These are phyloP conservation scores for Narthecium ossifragum DNA, from an alignment of 106 monocot genomes.

Conservation along the genomic window DNA sequence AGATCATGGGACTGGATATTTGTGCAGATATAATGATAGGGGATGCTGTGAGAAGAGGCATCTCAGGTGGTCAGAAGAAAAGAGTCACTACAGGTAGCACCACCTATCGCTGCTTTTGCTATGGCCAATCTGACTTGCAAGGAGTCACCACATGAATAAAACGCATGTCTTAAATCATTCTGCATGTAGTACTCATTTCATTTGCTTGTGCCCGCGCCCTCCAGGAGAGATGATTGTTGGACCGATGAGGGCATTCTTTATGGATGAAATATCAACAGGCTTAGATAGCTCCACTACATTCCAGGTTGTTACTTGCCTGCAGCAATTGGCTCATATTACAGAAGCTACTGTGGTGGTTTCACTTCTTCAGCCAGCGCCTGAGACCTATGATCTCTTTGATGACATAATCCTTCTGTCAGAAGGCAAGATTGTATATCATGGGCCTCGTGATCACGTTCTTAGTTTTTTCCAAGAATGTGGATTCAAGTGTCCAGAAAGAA, in stretches of 20 bases:
- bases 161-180: no score
- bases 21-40: constrained; percentile 74
- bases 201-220: background rate
- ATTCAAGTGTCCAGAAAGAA: constrained; percentile 83
- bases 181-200: background rate
- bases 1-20: constrained; percentile 85
- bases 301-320: constrained; percentile 72
- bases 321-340: constrained; percentile 64
- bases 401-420: constrained; percentile 81
- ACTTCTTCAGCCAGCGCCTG: constrained; percentile 89
- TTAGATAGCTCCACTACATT: constrained; percentile 83
- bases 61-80: constrained; percentile 91
- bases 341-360: constrained; percentile 68
- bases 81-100: constrained; percentile 74
- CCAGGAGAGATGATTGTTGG: constrained; percentile 92
- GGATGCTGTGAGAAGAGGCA: constrained; percentile 86
- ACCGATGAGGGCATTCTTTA: constrained; percentile 73
- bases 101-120: no score
- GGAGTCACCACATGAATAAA: no score
- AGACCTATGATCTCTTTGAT: constrained; percentile 83
- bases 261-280: constrained; percentile 99
- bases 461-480: constrained; percentile 74
- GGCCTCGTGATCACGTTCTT: constrained; percentile 41
- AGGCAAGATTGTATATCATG: constrained; percentile 75
- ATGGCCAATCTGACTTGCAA: no score